Evolutionary conservation across 306 rosid species (phyloP).

Genomic region (Amphicarpaea edgeworthii): DNA sequence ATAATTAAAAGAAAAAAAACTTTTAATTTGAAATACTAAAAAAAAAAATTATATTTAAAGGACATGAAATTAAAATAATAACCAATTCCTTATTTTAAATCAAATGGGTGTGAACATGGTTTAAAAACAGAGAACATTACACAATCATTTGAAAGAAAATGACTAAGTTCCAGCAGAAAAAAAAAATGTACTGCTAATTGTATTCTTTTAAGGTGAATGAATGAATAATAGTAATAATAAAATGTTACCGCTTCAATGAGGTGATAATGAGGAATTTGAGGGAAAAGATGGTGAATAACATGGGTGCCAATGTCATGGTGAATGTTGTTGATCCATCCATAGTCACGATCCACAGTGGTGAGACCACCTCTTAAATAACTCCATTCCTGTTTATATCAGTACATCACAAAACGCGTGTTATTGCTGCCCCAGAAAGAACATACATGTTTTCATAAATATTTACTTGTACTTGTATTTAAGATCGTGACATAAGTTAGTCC

Average conservation of each 20-base stretch:
- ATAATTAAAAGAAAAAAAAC: no score
- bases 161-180: background rate
- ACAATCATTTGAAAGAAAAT: background rate
- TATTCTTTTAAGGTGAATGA: background rate
- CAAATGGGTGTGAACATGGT: background rate
- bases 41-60: no score
- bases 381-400: conserved; percentile 75
- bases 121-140: background rate
- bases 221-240: no score
- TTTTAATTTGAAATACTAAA: no score
- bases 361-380: conserved; percentile 91
- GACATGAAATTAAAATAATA: background rate
- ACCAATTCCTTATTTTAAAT: background rate
- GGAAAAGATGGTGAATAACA: conserved; percentile 94
- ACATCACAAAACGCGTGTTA: background rate
- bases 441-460: background rate
- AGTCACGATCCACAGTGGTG: conserved; percentile 91
- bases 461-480: no score
- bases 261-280: conserved; percentile 97
- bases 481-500: no score
- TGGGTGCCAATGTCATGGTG: conserved; percentile 99
- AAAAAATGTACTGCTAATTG: background rate
- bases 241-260: conserved; percentile 74
- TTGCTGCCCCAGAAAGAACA: background rate
- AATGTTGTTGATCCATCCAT: conserved; percentile 79